Base-by-base conservation (phyloP, 2,329 filamentous ascomycete species). In the Aureobasidium sp. region DNA sequence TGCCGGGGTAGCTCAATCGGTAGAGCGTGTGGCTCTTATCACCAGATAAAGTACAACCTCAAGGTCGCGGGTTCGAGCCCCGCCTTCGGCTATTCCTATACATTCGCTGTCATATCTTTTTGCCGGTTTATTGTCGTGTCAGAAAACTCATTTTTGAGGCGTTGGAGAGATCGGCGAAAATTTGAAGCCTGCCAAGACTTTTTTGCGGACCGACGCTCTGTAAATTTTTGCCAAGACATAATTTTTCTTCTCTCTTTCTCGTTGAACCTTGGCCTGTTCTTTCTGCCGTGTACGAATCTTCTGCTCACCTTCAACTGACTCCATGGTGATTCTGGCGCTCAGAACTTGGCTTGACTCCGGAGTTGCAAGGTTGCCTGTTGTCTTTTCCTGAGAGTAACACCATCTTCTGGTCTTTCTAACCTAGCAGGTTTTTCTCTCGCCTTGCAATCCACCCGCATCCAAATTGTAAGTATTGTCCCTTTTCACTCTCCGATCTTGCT, bases 1-100 rank as follows among this genome's bases (percentile, higher is more conserved):
- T n/a, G n/a, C n/a, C n/a, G n/a, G n/a, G n/a, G n/a, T n/a, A n/a
- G 75, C 76, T 78, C 75, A 77, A 77, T 77, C 75, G 75, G 72
- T 72, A 77, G 74, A 76, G 74, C 74, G 73, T 75, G 73, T 74
- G 76, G 75, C 76, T 76, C 75, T 77, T 77, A 77, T 67, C 53
- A 22, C 5, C n/a, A 5, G 44, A 47, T 47, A 47, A 44, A 44
- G 25, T 14, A 31, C 52, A 57, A 67, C 64, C 66, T 67, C 65
- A 67, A 67, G 66, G 66, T 66, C 65, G 66, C 62, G 66, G 66
- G 66, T 67, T 65, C 65, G 65, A 66, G 64, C 67, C 65, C 66
- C 66, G 62, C 67, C 66, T 67, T 67, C 66, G 66, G 66, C 66
- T 67, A 64, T 67, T 67, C 66, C 65, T 67, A 66, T 1, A 57